phyloP scores from a whole-genome alignment of 2,329 filamentous ascomycete species.

The Penicillium sumatraense region DNA sequence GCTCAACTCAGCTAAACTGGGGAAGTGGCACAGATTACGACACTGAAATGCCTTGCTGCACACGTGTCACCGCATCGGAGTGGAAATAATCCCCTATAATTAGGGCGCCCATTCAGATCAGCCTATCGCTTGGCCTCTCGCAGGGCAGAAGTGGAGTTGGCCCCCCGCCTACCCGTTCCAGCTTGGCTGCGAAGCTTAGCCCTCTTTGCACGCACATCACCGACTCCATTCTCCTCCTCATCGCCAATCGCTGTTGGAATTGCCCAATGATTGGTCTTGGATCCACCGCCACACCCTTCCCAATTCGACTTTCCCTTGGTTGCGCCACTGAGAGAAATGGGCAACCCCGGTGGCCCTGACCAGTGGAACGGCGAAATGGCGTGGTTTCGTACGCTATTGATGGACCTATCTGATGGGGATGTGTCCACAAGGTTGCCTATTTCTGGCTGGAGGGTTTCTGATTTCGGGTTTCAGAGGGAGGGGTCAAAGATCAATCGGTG shows the following conservation, averaged over 20 bases:
- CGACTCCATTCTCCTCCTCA: neutral
- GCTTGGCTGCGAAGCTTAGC: slow-evolving; percentile 4
- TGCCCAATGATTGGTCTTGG: slow-evolving; percentile 1
- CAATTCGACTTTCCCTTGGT: neutral
- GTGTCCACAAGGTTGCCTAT: neutral
- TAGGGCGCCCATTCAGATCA: neutral
- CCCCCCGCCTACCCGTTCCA: neutral
- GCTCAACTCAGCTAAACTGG: neutral
- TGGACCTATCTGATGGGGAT: neutral
- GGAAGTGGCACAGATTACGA: neutral
- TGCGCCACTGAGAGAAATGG: neutral
- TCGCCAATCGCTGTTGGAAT: neutral
- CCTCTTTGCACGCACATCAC: slow-evolving; percentile 6
- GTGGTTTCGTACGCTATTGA: neutral
- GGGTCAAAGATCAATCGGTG: neutral
- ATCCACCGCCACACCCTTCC: slow-evolving; percentile 1
- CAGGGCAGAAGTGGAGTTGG: neutral
- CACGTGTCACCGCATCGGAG: slow-evolving; percentile 1
- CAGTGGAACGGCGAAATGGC: neutral
- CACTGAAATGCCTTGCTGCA: neutral
- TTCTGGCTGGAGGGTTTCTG: too few relatives aligned
- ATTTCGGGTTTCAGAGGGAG: neutral
- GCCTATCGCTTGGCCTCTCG: neutral
- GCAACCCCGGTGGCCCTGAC: neutral
- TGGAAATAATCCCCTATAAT: neutral